Evolutionary conservation across 768 basidiomycete genomes (phyloP).

Genomic region (Kwoniella bestiolae): DNA sequence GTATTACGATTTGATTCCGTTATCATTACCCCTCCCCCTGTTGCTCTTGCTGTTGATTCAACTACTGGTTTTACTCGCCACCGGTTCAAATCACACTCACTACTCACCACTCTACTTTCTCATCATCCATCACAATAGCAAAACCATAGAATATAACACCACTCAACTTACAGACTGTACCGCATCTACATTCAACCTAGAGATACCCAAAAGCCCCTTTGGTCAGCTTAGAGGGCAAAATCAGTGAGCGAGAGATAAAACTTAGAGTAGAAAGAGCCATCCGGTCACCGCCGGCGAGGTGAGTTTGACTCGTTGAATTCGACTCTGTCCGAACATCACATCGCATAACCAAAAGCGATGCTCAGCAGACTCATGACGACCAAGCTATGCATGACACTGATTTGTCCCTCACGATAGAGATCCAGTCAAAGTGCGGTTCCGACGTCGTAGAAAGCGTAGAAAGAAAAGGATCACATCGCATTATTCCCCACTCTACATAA

Average conservation of each 20-base stretch:
- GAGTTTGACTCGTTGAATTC: background rate
- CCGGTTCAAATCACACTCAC: background rate
- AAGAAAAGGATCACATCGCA: conserved; percentile 12
- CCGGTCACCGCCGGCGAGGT: conserved; percentile 9
- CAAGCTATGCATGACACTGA: conserved; percentile 8
- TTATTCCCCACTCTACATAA: conserved; percentile 1
- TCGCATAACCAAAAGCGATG: too few species aligned
- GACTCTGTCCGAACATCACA: conserved; percentile 1
- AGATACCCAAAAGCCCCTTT: background rate
- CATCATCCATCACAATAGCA: background rate
- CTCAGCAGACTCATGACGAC: background rate
- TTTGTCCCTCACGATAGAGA: background rate
- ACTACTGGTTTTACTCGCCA: background rate
- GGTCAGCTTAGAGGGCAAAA: background rate
- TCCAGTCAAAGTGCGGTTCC: conserved; percentile 14
- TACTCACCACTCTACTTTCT: background rate
- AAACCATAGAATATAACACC: background rate
- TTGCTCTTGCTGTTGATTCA: background rate
- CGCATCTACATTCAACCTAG: too few species aligned
- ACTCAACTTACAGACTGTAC: too few species aligned
- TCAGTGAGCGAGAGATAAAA: background rate
- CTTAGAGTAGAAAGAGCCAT: background rate
- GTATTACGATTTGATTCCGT: background rate
- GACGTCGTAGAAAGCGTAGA: conserved; percentile 20
- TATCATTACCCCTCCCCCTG: background rate